A percentile compares a stretch with the other conserved stretches of the same genome.
Evolutionary conservation across 441 rosid species (phyloP).

Genomic region (Pelargonium cotyledonis): DNA sequence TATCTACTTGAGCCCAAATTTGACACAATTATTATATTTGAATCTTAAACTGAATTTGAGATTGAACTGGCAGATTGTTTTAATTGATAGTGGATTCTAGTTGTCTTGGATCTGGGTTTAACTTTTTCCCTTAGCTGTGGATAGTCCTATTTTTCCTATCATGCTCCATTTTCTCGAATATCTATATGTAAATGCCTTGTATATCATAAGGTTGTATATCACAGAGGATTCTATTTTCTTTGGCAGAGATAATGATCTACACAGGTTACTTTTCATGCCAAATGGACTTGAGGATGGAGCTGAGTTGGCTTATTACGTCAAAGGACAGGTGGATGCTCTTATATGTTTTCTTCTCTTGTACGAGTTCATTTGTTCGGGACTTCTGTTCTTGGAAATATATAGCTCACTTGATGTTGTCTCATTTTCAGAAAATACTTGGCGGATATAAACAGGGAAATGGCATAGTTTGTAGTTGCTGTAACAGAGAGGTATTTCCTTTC

Average conservation of each 20-base stretch:
- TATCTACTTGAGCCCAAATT: not conserved
- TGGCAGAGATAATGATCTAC: constrained; percentile 87
- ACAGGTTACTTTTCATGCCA: constrained; percentile 76
- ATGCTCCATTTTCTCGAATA: not conserved
- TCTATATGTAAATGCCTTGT: not conserved
- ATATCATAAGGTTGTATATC: not conserved
- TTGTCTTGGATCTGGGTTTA: not conserved
- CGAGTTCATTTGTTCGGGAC: constrained; percentile 5
- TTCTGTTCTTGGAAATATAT: not conserved
- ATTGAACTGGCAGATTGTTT: not conserved
- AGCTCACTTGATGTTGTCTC: not conserved
- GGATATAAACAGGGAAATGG: constrained; percentile 90
- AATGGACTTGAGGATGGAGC: constrained; percentile 92
- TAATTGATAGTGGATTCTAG: not conserved
- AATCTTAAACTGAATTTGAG: not conserved
- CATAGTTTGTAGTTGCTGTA: constrained; percentile 74
- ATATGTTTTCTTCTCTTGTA: not conserved
- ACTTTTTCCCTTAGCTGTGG: not conserved
- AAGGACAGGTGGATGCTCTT: constrained; percentile 60
- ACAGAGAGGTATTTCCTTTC: constrained; percentile 46
- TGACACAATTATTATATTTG: not conserved
- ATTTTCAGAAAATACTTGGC: constrained; percentile 50
- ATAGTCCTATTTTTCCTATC: not conserved
- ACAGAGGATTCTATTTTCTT: constrained; percentile 8
- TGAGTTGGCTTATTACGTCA: constrained; percentile 68